Conservation (phyloP, 1,284 basidiomycete genomes). For the Ganoderma lucidum region DNA sequence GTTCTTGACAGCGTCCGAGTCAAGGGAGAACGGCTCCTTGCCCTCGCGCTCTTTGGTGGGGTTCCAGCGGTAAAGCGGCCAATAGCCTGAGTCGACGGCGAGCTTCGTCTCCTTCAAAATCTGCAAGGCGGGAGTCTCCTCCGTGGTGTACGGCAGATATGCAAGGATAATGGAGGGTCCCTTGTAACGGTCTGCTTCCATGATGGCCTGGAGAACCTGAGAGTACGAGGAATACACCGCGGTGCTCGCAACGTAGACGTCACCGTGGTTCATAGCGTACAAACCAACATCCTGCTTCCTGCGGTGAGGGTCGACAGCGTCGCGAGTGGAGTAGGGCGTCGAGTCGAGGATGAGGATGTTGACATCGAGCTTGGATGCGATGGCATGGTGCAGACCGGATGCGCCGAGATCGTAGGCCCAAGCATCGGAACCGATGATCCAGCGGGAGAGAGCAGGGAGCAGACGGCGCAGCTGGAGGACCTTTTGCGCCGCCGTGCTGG, state of each 20-base stretch:
- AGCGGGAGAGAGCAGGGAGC: constrained; percentile 78
- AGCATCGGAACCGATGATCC: constrained; percentile 98
- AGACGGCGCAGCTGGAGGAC: constrained; percentile 68
- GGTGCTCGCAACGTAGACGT: constrained; percentile 95
- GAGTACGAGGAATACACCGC: constrained; percentile 97
- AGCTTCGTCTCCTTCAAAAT: constrained; percentile 97
- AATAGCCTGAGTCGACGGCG: constrained; percentile 96
- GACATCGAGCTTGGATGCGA: constrained; percentile 90
- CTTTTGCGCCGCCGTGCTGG: constrained; percentile 56
- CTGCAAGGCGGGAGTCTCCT: constrained; percentile 84
- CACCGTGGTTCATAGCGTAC: constrained; percentile 99
- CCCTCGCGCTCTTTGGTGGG: constrained; percentile 81
- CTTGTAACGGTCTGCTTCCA: constrained; percentile 91
- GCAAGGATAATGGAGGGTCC: constrained; percentile 95
- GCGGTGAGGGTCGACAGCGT: constrained; percentile 72
- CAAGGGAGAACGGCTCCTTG: constrained; percentile 90
- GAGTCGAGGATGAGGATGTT: constrained; percentile 98
- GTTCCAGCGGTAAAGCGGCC: constrained; percentile 99
- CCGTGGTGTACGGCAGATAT: constrained; percentile 89
- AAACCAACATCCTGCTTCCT: constrained; percentile 94
- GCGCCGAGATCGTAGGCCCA: constrained; percentile 98
- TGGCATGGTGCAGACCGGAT: constrained; percentile 95
- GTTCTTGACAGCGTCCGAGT: constrained; percentile 94
- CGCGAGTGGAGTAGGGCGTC: constrained; percentile 84
- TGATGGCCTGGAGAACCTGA: constrained; percentile 92